Conservation (phyloP, 208 protist species). For the Leishmania gerbilli region DNA sequence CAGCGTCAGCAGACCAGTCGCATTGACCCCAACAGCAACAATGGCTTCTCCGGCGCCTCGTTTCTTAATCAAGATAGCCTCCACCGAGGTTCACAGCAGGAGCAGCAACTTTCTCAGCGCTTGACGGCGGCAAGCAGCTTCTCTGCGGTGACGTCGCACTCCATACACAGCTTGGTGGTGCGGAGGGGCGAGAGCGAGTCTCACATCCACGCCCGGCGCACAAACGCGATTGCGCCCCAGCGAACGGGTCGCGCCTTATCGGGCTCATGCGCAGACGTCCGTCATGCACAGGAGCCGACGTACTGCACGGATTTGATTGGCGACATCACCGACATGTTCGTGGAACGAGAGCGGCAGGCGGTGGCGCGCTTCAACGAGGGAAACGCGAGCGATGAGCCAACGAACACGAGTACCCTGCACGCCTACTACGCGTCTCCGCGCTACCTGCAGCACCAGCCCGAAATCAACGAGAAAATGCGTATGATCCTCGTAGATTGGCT, state of each 20-base stretch:
- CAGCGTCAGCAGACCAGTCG: constrained; percentile 52
- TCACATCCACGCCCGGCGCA: constrained; percentile 21
- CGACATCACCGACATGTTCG: constrained; percentile 84
- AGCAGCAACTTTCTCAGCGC: constrained; percentile 35
- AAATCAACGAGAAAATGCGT: constrained; percentile 98
- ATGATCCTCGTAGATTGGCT: constrained; percentile 99
- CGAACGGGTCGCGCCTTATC: constrained; percentile 19
- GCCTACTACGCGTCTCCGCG: constrained; percentile 70
- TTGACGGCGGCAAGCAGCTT: constrained; percentile 25
- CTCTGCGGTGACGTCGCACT: constrained; percentile 17
- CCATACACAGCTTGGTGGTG: constrained; percentile 22
- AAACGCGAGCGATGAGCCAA: constrained; percentile 34
- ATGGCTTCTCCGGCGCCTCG: constrained; percentile 19
- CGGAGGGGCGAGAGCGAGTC: constrained; percentile 26
- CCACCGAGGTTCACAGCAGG: constrained; percentile 21
- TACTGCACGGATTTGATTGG: constrained; percentile 82
- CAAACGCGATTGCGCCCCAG: constrained; percentile 8
- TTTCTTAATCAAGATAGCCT: constrained; percentile 24
- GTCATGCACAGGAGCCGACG: constrained; percentile 55
- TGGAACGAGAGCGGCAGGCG: constrained; percentile 66
- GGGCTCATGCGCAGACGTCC: constrained; percentile 47
- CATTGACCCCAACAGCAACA: constrained; percentile 31
- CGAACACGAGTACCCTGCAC: constrained; percentile 47
- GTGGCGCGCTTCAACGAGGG: constrained; percentile 63
- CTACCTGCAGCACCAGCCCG: constrained; percentile 87